phyloP scores from a whole-genome alignment of 2,329 filamentous ascomycete genomes.

The Ophiobolus disseminans region DNA sequence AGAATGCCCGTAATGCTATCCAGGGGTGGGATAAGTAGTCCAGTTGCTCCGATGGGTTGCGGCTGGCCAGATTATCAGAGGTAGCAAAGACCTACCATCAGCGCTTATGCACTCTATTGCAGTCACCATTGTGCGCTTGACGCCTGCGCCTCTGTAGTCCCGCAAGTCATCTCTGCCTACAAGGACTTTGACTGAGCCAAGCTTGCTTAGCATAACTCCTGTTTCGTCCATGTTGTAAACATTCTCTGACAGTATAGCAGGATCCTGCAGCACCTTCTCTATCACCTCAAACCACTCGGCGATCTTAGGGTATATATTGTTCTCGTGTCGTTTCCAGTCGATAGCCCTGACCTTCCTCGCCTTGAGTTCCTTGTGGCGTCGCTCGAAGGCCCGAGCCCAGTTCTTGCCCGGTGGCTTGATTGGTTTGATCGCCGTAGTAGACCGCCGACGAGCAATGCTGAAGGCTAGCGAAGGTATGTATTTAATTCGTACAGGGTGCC shows the following conservation, averaged over 20 bases:
- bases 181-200: slow-evolving; percentile 17
- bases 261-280: too few species aligned
- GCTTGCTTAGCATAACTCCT: slow-evolving; percentile 6
- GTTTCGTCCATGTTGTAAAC: too few species aligned
- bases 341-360: slow-evolving; percentile 20
- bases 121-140: too few species aligned
- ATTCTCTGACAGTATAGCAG: too few species aligned
- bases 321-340: slow-evolving; percentile 24
- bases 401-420: slow-evolving; percentile 20
- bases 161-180: slow-evolving; percentile 28
- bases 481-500: slow-evolving; percentile 24
- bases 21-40: slow-evolving; percentile 19
- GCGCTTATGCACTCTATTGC: too few species aligned
- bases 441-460: slow-evolving; percentile 14
- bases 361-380: slow-evolving; percentile 21
- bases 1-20: slow-evolving; percentile 18
- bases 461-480: slow-evolving; percentile 24
- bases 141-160: slow-evolving; percentile 22
- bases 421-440: slow-evolving; percentile 8
- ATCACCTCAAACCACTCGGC: too few species aligned
- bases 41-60: too few species aligned
- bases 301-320: slow-evolving; percentile 31
- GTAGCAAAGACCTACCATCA: too few species aligned
- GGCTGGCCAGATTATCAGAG: too few species aligned
- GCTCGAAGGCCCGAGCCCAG: too few species aligned